These are phyloP conservation scores for Colletotrichum sp. DNA, from an alignment of 2,329 filamentous ascomycete species.

Conservation along the genomic window DNA sequence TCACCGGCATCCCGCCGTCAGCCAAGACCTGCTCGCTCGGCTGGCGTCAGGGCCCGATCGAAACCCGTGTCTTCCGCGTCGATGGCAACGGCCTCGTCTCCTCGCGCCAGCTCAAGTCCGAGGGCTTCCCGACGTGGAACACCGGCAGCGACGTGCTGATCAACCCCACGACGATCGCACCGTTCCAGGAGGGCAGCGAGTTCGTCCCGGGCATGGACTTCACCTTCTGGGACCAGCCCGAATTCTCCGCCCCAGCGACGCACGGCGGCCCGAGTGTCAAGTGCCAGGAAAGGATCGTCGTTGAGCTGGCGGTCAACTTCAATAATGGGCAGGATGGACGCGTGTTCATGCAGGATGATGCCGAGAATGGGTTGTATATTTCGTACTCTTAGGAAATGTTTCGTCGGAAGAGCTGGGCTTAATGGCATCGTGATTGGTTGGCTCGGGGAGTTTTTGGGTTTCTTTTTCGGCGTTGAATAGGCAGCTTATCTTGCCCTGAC, in stretches of 20 bases:
- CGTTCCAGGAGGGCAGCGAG: background rate
- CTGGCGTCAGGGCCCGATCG: slow-evolving; percentile 39
- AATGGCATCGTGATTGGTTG: background rate
- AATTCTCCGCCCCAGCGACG: background rate
- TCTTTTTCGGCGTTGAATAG: background rate
- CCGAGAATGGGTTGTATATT: slow-evolving; percentile 6
- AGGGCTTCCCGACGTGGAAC: slow-evolving; percentile 3
- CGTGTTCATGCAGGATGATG: slow-evolving; percentile 1
- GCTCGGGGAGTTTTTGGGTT: background rate
- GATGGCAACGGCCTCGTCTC: slow-evolving; percentile 28
- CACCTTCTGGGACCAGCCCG: slow-evolving; percentile 4
- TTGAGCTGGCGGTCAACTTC: slow-evolving; percentile 10
- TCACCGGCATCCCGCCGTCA: slow-evolving; percentile 31
- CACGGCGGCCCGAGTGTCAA: background rate
- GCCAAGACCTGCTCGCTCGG: slow-evolving; percentile 32
- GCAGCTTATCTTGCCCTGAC: background rate
- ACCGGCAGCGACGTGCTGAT: background rate
- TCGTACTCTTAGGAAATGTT: background rate
- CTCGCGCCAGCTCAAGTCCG: slow-evolving; percentile 3
- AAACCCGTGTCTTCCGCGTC: slow-evolving; percentile 42
- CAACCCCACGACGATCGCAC: slow-evolving; percentile 5
- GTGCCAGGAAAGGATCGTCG: background rate
- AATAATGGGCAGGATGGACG: background rate
- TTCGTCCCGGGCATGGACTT: background rate
- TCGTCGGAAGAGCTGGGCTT: background rate